These are phyloP conservation scores for Stemphylium beticola DNA, from an alignment of 2,329 filamentous ascomycete genomes.

Conservation along the genomic window DNA sequence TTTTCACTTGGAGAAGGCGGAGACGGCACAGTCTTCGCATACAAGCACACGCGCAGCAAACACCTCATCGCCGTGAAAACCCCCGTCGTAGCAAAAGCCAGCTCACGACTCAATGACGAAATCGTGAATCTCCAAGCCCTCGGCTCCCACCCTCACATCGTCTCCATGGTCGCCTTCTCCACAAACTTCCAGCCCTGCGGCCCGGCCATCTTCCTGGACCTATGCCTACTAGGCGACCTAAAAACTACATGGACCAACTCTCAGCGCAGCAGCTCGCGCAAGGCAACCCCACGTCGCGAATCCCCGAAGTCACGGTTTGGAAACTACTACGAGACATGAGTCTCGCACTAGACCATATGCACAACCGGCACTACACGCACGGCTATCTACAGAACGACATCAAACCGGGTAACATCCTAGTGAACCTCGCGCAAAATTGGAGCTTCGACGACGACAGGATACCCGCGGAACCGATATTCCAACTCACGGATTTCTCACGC, in stretches of 20 bases:
- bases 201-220: slow-evolving; percentile 29
- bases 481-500: slow-evolving; percentile 31
- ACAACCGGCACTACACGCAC: slow-evolving; percentile 15
- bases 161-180: slow-evolving; percentile 13
- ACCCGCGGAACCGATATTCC: slow-evolving; percentile 30
- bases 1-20: slow-evolving; percentile 10
- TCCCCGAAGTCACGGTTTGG: slow-evolving; percentile 35
- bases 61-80: slow-evolving; percentile 6
- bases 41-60: background rate
- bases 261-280: slow-evolving; percentile 1
- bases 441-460: background rate
- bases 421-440: slow-evolving; percentile 48
- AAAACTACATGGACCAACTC: slow-evolving; percentile 12
- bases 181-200: background rate
- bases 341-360: slow-evolving; percentile 30
- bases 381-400: slow-evolving; percentile 82
- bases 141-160: slow-evolving; percentile 18
- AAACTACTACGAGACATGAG: slow-evolving; percentile 34
- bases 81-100: background rate
- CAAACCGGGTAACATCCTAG: slow-evolving; percentile 90
- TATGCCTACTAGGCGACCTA: slow-evolving; percentile 27
- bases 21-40: slow-evolving; percentile 16
- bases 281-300: background rate
- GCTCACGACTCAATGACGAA: background rate
- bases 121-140: slow-evolving; percentile 1